Evolutionary conservation across 2,329 filamentous ascomycete species (phyloP).

Genomic region (Cordyceps farinosa): DNA sequence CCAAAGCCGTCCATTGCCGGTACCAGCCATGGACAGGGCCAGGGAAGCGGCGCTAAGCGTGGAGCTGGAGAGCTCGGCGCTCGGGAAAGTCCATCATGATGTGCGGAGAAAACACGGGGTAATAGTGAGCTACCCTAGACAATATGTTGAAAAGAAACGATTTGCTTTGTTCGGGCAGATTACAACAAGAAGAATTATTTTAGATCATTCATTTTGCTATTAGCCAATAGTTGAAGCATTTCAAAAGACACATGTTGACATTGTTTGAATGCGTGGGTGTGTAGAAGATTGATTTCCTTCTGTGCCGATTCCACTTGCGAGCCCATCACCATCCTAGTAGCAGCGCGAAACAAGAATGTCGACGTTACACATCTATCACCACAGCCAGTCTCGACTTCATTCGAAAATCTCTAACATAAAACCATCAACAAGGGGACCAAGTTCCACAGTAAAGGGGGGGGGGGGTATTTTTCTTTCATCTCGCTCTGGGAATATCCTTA

Average conservation of each 20-base stretch:
- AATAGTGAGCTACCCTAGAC: not conserved
- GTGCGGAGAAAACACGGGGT: constrained; percentile 12
- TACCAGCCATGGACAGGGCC: constrained; percentile 3
- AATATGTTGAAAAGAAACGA: not conserved
- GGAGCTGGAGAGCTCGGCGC: constrained; percentile 1
- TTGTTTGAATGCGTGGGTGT: too few species aligned
- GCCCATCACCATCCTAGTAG: too few species aligned
- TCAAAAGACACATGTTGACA: too few species aligned
- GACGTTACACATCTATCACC: not conserved
- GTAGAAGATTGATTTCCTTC: too few species aligned
- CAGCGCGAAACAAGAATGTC: not conserved
- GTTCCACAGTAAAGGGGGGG: constrained; percentile 9
- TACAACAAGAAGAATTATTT: not conserved
- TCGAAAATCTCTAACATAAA: constrained; percentile 3
- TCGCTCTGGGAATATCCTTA: constrained; percentile 18
- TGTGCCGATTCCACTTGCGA: too few species aligned
- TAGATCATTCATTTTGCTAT: too few species aligned
- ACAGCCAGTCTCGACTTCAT: not conserved
- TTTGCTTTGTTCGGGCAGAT: not conserved
- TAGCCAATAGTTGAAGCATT: too few species aligned
- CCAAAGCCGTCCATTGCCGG: constrained; percentile 37
- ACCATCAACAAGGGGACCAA: not conserved
- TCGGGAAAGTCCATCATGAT: not conserved
- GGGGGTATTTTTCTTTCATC: constrained; percentile 17
- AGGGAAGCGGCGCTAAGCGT: constrained; percentile 1